Evolutionary conservation across 441 rosid species (phyloP).

Genomic region (Populus trichocarpa): DNA sequence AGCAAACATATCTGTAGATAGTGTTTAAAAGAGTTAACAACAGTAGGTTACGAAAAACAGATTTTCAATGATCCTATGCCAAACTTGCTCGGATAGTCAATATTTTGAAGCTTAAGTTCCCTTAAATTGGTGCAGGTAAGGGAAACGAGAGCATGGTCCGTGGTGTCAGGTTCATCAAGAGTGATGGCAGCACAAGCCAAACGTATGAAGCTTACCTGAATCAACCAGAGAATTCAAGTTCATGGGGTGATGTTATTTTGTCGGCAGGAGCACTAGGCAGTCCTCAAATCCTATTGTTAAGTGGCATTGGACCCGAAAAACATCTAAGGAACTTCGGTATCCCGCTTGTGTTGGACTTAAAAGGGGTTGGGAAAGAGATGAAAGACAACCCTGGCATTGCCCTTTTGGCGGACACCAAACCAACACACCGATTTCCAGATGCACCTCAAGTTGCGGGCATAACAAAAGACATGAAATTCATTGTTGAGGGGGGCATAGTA

Average conservation of each 20-base stretch:
- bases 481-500: constrained; percentile 49
- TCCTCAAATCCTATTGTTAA: constrained; percentile 64
- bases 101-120: not conserved
- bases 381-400: constrained; percentile 61
- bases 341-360: constrained; percentile 33
- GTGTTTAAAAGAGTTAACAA: not conserved
- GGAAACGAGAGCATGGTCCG: constrained; percentile 33
- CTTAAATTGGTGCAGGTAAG: constrained; percentile 27
- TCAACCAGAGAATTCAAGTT: constrained; percentile 27
- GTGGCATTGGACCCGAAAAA: constrained; percentile 62
- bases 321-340: constrained; percentile 47
- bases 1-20: constrained; percentile 1
- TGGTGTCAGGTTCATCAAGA: constrained; percentile 56
- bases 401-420: constrained; percentile 37
- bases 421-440: constrained; percentile 46
- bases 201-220: constrained; percentile 51
- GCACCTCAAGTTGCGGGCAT: constrained; percentile 72
- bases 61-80: not conserved
- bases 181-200: constrained; percentile 40
- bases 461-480: constrained; percentile 48
- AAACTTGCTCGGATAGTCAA: no score
- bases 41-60: not conserved
- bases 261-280: constrained; percentile 80
- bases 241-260: constrained; percentile 53
- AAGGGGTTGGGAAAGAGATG: constrained; percentile 50